A percentile compares a stretch with the other conserved stretches of the same genome.
Evolutionary conservation across 2,329 filamentous ascomycete species (phyloP).

Genomic region (Penicillium sp.): DNA sequence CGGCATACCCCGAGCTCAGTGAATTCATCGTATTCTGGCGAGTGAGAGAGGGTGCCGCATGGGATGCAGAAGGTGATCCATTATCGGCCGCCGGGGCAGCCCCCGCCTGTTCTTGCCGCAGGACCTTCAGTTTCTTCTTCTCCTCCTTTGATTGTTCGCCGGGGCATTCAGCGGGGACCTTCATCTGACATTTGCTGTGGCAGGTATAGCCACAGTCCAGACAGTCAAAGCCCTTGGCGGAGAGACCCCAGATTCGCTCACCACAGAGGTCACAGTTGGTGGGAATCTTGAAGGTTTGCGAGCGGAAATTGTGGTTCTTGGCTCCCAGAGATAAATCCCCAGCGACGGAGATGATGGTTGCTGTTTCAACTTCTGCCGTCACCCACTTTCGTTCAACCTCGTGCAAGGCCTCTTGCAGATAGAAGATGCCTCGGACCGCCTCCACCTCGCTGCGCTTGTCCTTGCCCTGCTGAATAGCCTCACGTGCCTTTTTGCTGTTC

Average conservation of each 20-base stretch:
- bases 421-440: conserved; percentile 75
- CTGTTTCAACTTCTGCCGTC: conserved; percentile 86
- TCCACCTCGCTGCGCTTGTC: conserved; percentile 87
- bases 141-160: conserved; percentile 92
- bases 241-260: conserved; percentile 93
- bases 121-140: conserved; percentile 84
- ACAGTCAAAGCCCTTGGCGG: conserved; percentile 94
- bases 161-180: conserved; percentile 91
- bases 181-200: conserved; percentile 98
- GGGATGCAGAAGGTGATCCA: conserved; percentile 30
- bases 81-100: conserved; percentile 40
- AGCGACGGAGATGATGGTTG: conserved; percentile 83
- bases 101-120: conserved; percentile 74
- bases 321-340: conserved; percentile 89
- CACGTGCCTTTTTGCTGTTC: conserved; percentile 63
- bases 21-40: conserved; percentile 87
- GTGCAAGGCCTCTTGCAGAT: conserved; percentile 77
- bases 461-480: conserved; percentile 71
- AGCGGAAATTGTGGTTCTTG: conserved; percentile 94
- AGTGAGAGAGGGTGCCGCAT: conserved; percentile 63
- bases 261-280: conserved; percentile 97
- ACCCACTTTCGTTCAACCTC: conserved; percentile 75
- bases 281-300: conserved; percentile 98
- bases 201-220: conserved; percentile 96
- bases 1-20: conserved; percentile 78